Conservation (phyloP, 495 filamentous ascomycete species). For the Acidiella bohemica region DNA sequence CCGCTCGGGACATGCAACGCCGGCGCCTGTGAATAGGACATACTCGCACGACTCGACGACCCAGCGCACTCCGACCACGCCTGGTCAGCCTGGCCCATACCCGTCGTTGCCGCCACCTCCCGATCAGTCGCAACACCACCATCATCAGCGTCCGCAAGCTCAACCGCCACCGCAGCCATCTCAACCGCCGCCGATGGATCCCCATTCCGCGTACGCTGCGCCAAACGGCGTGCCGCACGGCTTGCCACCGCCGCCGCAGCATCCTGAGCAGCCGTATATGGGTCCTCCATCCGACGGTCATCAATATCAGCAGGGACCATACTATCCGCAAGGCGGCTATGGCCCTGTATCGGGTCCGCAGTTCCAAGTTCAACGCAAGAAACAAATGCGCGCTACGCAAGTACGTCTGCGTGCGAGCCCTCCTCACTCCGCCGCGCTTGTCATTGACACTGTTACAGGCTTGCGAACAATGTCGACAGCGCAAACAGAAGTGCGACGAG, state of each 20-base stretch:
- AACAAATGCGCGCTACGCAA: slow-evolving; percentile 29
- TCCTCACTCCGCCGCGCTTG: neutral
- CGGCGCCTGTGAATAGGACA: slow-evolving; percentile 16
- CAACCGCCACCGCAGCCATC: slow-evolving; percentile 4
- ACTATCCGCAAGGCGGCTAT: slow-evolving; percentile 7
- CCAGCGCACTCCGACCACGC: slow-evolving; percentile 18
- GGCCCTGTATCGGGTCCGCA: slow-evolving; percentile 5
- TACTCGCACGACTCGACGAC: slow-evolving; percentile 17
- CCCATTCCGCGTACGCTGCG: slow-evolving; percentile 13
- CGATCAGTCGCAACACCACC: too few relatives aligned
- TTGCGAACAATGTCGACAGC: slow-evolving; percentile 51
- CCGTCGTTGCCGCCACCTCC: too few relatives aligned
- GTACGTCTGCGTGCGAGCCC: slow-evolving; percentile 9
- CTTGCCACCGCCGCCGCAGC: slow-evolving; percentile 6
- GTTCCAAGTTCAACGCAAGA: slow-evolving; percentile 16
- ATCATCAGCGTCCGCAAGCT: too few relatives aligned
- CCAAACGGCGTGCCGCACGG: slow-evolving; percentile 14
- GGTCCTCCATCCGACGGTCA: slow-evolving; percentile 7
- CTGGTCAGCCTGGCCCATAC: slow-evolving; percentile 11
- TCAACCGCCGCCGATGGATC: slow-evolving; percentile 9
- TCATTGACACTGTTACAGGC: slow-evolving; percentile 36
- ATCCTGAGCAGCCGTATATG: slow-evolving; percentile 10
- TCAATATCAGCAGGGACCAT: slow-evolving; percentile 1
- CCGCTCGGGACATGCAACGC: slow-evolving; percentile 18
- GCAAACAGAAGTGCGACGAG: slow-evolving; percentile 65